These are phyloP conservation scores for Aspergillus ibericus DNA, from an alignment of 2,329 filamentous ascomycete genomes.

Conservation along the genomic window DNA sequence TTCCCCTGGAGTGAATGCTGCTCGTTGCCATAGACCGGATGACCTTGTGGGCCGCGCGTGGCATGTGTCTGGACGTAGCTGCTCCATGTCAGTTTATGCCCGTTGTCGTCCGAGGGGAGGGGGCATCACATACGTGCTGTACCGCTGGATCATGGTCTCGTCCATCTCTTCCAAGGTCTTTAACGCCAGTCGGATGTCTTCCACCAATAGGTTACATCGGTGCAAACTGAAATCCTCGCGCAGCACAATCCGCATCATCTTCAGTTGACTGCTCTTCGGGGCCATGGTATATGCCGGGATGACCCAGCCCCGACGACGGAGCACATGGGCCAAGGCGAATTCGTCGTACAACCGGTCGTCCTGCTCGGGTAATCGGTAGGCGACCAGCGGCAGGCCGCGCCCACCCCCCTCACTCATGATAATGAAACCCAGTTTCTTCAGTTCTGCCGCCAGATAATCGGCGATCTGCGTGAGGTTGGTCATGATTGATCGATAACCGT, in stretches of 20 bases:
- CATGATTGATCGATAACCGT: conserved; percentile 63
- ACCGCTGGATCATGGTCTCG: conserved; percentile 64
- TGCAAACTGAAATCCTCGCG: conserved; percentile 83
- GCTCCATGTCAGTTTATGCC: not conserved
- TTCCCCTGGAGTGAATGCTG: conserved; percentile 82
- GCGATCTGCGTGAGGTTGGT: conserved; percentile 82
- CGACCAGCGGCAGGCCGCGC: conserved; percentile 79
- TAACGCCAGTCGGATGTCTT: conserved; percentile 74
- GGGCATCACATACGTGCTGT: conserved; percentile 56
- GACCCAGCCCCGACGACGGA: conserved; percentile 83
- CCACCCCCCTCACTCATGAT: conserved; percentile 81
- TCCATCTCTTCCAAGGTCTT: conserved; percentile 72
- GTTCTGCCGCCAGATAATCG: conserved; percentile 73
- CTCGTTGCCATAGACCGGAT: conserved; percentile 62
- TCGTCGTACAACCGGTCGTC: conserved; percentile 64
- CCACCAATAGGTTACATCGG: conserved; percentile 73
- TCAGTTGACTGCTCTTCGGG: conserved; percentile 75
- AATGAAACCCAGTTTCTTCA: conserved; percentile 74
- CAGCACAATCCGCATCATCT: conserved; percentile 88
- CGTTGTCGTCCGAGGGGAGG: not conserved
- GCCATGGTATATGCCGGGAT: conserved; percentile 97
- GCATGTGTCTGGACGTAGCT: conserved; percentile 12
- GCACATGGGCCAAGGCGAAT: conserved; percentile 75
- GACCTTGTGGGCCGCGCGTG: conserved; percentile 17
- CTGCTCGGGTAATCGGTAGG: conserved; percentile 70